Evolutionary conservation across 164 flowering plant species (phyloP).

Genomic region (Berberis vulgaris): DNA sequence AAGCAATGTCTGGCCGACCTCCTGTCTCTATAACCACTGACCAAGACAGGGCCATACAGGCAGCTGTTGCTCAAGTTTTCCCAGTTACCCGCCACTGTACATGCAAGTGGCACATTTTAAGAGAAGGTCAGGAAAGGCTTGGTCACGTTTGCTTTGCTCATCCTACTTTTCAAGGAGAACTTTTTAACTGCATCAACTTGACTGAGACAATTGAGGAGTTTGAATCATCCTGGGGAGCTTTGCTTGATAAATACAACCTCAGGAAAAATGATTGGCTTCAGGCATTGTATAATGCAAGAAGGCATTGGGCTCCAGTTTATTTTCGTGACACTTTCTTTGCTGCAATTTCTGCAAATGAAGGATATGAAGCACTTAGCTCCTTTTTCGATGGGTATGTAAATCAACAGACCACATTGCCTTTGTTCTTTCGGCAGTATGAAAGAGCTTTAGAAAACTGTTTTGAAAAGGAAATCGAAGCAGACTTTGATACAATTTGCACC

Average conservation of each 20-base stretch:
- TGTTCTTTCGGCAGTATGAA: constrained; percentile 49
- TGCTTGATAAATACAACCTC: constrained; percentile 53
- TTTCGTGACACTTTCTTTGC: constrained; percentile 63
- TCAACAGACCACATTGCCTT: constrained; percentile 37
- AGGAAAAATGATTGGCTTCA: constrained; percentile 59
- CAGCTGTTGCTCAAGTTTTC: constrained; percentile 54
- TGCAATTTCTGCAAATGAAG: constrained; percentile 34
- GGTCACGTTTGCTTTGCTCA: constrained; percentile 43
- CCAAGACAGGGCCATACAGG: constrained; percentile 55
- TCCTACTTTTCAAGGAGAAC: constrained; percentile 45
- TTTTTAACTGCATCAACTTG: constrained; percentile 56
- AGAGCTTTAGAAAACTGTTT: constrained; percentile 39
- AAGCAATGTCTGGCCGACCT: constrained; percentile 55
- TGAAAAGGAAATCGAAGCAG: constrained; percentile 51
- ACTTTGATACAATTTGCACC: constrained; percentile 40
- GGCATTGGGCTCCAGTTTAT: constrained; percentile 66
- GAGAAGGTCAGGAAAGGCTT: constrained; percentile 61
- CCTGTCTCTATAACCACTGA: constrained; percentile 62
- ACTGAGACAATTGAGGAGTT: constrained; percentile 62
- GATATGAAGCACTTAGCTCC: constrained; percentile 23
- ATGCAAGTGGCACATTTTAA: constrained; percentile 61
- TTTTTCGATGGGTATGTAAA: constrained; percentile 50
- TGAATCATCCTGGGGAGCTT: constrained; percentile 49
- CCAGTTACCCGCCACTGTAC: constrained; percentile 58
- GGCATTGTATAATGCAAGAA: constrained; percentile 48